Evolutionary conservation across 2,329 filamentous ascomycete genomes (phyloP).

Genomic region (Dactylellina parvicollis): DNA sequence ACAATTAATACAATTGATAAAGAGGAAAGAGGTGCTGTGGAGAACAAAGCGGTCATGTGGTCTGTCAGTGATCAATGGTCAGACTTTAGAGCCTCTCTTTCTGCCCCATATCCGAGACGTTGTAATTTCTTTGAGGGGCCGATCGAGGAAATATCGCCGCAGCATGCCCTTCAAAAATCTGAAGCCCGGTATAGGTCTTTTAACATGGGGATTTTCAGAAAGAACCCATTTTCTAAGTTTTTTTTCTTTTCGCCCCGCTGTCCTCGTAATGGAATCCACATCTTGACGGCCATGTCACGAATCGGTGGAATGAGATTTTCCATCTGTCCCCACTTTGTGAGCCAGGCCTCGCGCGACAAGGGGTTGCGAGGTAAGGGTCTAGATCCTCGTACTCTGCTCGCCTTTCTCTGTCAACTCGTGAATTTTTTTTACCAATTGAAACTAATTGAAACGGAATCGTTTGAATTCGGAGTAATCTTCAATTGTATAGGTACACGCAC

Average conservation of each 20-base stretch:
- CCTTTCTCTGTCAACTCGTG: slow-evolving; percentile 23
- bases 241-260: not conserved
- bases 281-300: slow-evolving; percentile 25
- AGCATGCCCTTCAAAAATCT: not conserved
- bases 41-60: slow-evolving; percentile 21
- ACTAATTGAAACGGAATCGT: slow-evolving; percentile 20
- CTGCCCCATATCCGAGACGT: not conserved
- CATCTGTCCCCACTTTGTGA: slow-evolving; percentile 20
- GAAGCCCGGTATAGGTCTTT: not conserved
- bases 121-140: slow-evolving; percentile 2
- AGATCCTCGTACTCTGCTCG: slow-evolving; percentile 14
- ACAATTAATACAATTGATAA: not conserved
- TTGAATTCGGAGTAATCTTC: slow-evolving; percentile 32
- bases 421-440: slow-evolving; percentile 37
- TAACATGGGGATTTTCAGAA: not conserved
- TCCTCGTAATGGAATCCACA: slow-evolving; percentile 38
- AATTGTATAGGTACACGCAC: not conserved
- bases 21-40: not conserved
- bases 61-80: not conserved
- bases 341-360: not conserved
- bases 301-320: slow-evolving; percentile 24
- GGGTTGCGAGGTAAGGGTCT: slow-evolving; percentile 25
- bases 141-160: slow-evolving; percentile 12
- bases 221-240: no score
- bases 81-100: slow-evolving; percentile 5